Evolutionary conservation across 139 green algal genomes (phyloP).

Genomic region (Haematococcus lacustris): DNA sequence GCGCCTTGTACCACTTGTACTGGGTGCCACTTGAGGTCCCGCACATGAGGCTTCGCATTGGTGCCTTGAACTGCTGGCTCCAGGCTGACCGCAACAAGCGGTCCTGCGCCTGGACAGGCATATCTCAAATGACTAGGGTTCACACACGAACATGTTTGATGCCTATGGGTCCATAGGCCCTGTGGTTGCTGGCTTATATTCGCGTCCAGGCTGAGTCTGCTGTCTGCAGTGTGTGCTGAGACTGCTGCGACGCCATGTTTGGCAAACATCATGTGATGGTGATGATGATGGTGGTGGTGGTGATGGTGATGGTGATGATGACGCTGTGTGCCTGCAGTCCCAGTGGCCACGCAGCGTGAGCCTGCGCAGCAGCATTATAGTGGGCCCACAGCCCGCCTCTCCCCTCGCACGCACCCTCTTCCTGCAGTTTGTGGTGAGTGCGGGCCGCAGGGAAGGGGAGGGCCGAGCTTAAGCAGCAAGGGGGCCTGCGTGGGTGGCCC

Average conservation of each 20-base stretch:
- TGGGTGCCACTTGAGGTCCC: no score
- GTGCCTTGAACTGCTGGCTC: no score
- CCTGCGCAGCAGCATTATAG: conserved; percentile 69
- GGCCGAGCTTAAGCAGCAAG: no score
- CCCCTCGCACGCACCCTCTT: conserved; percentile 49
- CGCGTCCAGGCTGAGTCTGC: neutral
- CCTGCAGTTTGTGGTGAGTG: conserved; percentile 60
- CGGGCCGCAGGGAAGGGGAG: neutral
- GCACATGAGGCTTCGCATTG: no score
- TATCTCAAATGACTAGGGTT: no score
- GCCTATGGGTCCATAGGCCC: neutral
- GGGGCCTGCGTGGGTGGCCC: no score
- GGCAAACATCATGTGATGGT: no score
- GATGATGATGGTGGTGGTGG: no score
- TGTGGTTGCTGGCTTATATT: neutral
- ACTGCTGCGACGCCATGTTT: neutral
- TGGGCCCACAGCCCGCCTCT: conserved; percentile 51
- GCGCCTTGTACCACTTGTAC: no score
- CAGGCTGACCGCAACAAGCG: no score
- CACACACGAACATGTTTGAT: neutral
- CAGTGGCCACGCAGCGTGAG: conserved; percentile 26
- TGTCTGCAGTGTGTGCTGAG: neutral
- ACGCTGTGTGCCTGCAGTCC: neutral
- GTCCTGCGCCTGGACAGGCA: no score
- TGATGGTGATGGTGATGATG: no score